These are phyloP conservation scores for Oenanthe javanica DNA, from an alignment of 140 eudicot species.

Conservation along the genomic window DNA sequence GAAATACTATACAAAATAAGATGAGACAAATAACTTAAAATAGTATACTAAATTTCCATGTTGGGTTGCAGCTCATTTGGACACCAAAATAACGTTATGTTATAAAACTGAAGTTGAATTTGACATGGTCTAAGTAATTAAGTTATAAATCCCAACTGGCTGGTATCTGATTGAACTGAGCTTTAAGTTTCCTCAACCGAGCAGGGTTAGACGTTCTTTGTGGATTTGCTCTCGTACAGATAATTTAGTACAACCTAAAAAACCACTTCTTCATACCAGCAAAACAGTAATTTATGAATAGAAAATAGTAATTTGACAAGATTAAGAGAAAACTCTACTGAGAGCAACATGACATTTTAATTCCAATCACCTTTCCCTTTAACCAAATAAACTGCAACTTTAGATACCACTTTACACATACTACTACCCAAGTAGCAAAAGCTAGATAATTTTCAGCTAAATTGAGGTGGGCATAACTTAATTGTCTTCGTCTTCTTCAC, in stretches of 20 bases:
- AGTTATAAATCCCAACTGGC: too few relatives aligned
- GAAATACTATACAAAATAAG: too few relatives aligned
- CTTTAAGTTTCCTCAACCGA: too few relatives aligned
- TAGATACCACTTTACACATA: slow-evolving; percentile 8
- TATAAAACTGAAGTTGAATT: too few relatives aligned
- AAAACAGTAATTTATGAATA: neutral
- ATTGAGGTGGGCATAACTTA: neutral
- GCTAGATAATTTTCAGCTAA: neutral
- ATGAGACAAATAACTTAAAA: too few relatives aligned
- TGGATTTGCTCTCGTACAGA: too few relatives aligned
- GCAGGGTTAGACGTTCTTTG: too few relatives aligned
- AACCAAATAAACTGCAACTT: slow-evolving; percentile 1
- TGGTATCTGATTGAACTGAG: too few relatives aligned
- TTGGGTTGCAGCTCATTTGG: neutral
- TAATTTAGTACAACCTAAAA: too few relatives aligned
- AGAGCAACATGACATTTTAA: neutral
- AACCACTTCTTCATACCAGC: too few relatives aligned
- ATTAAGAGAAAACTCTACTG: neutral
- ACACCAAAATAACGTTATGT: neutral
- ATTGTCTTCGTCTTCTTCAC: slow-evolving; percentile 17
- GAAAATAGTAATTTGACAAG: neutral
- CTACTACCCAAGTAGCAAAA: slow-evolving; percentile 3
- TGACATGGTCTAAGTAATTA: too few relatives aligned
- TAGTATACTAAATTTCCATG: too few relatives aligned
- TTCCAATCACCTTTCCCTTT: neutral